phyloP scores from a whole-genome alignment of 345 rosid genomes.

The Bretschneidera sinensis region DNA sequence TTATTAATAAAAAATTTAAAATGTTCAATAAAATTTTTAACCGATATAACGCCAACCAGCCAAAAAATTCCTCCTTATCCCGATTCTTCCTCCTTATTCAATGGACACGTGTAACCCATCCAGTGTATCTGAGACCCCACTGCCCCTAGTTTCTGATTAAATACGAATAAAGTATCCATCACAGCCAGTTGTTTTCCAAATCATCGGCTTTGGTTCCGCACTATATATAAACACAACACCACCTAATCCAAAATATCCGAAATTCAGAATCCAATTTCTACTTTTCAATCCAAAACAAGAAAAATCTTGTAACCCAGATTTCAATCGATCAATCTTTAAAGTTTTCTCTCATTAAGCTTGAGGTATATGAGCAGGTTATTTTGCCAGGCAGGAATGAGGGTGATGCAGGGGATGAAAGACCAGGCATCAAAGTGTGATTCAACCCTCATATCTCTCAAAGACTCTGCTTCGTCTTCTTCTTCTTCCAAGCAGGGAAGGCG shows the following conservation, averaged over 20 bases:
- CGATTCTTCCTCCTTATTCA: too few relatives aligned
- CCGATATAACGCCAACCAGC: too few relatives aligned
- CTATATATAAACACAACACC: conserved; percentile 11
- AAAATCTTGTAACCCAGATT: too few relatives aligned
- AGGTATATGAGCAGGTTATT: conserved; percentile 31
- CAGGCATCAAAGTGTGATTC: conserved; percentile 41
- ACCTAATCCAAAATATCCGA: too few relatives aligned
- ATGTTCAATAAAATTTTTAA: too few relatives aligned
- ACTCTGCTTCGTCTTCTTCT: conserved; percentile 25
- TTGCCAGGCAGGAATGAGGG: conserved; percentile 33
- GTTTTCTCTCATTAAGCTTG: conserved; percentile 26
- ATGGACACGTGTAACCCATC: too few relatives aligned
- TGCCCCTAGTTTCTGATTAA: conserved; percentile 4
- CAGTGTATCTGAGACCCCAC: too few relatives aligned
- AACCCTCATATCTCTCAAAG: conserved; percentile 35
- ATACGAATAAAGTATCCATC: neutral
- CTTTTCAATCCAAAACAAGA: too few relatives aligned
- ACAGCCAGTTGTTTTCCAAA: conserved; percentile 18
- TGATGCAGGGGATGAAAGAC: conserved; percentile 44
- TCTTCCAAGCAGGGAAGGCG: conserved; percentile 41
- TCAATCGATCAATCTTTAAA: conserved; percentile 2
- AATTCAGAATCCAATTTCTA: too few relatives aligned
- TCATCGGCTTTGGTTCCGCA: neutral
- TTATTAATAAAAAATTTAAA: too few relatives aligned
- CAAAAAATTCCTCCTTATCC: too few relatives aligned